Evolutionary conservation across 345 rosid species (phyloP), one percentile per base, ranked within the genome.

Genomic region (Lepidium aucheri): DNA sequence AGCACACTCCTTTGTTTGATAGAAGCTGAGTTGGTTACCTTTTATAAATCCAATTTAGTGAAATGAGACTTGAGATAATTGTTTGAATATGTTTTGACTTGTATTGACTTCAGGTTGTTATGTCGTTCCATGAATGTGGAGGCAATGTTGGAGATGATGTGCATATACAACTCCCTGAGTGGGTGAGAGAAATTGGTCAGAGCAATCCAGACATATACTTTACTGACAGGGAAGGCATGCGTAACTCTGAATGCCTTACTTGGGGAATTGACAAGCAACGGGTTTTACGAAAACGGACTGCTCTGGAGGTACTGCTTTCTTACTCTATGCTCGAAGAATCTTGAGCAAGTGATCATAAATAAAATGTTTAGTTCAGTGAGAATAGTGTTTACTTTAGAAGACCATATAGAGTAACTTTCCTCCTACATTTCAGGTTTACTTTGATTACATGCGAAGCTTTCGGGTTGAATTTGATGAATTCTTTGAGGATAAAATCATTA

Each of bases 121-220:
- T 94, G 96, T 94, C 99, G 14, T 91, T 94, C 73, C 96, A 94
- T 50, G 96, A 91, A 76, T 91, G 97, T 77, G 99, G 99, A 50
- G 97, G 97, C 77, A 90, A 90, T 76, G 85, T 90, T 62, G 95
- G 97, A 45, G 97, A 94, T 79, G 96, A 94, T 78, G 97, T 85
- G 8, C 74, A 85, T 68, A 81, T 90, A 73, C 95, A 88, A 38
- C 80, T 91, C 60, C 99, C 99, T n/a, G 69, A 74, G 53, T 90
- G 99, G 97, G 84, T 94, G 53, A 81, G 72, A 44, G 83, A 90
- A 70, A 78, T 80, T 30, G 91, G 96, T 63, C 76, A 80, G 72
- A 91, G 65, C 74, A 88, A 94, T 78, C 87, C 97, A 44, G 83
- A 91, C 61, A 88, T 94, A 41, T 90, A 80, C 78, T 94, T 94